Evolutionary conservation across 2,329 filamentous ascomycete genomes (phyloP).

Genomic region (Talaromyces rugulosus): DNA sequence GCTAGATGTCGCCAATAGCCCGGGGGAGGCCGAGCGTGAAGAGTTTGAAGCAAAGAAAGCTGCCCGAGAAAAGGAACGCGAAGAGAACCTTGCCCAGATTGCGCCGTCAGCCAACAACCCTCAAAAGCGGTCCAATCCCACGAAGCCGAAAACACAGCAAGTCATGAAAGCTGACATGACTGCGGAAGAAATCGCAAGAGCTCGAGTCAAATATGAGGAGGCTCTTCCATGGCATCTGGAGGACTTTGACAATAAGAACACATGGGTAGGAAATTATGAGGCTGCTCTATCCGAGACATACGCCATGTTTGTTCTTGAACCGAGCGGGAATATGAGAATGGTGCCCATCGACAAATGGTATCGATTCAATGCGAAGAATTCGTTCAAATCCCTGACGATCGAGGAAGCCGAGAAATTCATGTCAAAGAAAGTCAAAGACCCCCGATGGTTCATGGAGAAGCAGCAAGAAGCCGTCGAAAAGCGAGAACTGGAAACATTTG

Average conservation of each 20-base stretch:
- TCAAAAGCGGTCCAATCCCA: slow-evolving; percentile 63
- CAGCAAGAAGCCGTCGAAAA: slow-evolving; percentile 50
- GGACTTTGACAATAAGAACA: slow-evolving; percentile 91
- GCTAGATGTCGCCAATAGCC: slow-evolving; percentile 38
- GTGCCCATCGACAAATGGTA: slow-evolving; percentile 96
- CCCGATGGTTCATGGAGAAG: slow-evolving; percentile 73
- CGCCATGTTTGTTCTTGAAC: slow-evolving; percentile 73
- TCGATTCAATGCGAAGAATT: slow-evolving; percentile 51
- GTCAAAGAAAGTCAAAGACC: slow-evolving; percentile 70
- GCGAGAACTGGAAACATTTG: slow-evolving; percentile 57
- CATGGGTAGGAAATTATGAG: slow-evolving; percentile 89
- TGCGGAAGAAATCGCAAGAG: slow-evolving; percentile 64
- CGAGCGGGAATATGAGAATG: slow-evolving; percentile 70
- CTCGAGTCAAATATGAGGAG: slow-evolving; percentile 78
- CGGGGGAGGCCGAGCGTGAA: slow-evolving; percentile 65
- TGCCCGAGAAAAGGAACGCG: slow-evolving; percentile 79
- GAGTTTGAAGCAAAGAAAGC: slow-evolving; percentile 58
- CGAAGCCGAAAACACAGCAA: slow-evolving; percentile 77
- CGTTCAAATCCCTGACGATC: slow-evolving; percentile 71
- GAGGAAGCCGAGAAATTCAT: slow-evolving; percentile 83
- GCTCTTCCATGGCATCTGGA: slow-evolving; percentile 95
- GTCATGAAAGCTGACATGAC: slow-evolving; percentile 77
- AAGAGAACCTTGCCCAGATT: slow-evolving; percentile 86
- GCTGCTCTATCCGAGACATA: slow-evolving; percentile 76
- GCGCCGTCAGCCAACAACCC: slow-evolving; percentile 70